These are phyloP conservation scores for Huntiella bhutanensis DNA, from an alignment of 2,329 filamentous ascomycete species.

Conservation along the genomic window DNA sequence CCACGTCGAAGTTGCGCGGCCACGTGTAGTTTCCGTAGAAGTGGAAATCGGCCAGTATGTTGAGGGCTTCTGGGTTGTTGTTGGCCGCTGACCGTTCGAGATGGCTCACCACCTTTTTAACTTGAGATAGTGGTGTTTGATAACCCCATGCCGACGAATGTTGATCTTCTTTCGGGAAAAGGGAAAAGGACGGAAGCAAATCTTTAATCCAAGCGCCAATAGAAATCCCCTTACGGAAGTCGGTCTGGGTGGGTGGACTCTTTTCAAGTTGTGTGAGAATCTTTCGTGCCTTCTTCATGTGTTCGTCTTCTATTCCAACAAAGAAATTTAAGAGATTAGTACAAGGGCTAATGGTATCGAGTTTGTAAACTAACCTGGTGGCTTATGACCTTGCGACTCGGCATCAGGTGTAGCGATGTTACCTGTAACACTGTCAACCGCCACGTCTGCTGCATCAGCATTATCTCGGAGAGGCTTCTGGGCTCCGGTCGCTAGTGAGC, in stretches of 20 bases:
- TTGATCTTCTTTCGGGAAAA: constrained; percentile 5
- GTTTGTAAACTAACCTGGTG: too few species aligned
- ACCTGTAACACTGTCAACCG: too few species aligned
- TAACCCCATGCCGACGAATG: background rate
- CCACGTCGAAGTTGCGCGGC: constrained; percentile 59
- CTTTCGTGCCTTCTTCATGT: constrained; percentile 8
- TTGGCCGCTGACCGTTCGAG: constrained; percentile 32
- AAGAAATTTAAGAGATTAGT: too few species aligned
- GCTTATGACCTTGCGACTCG: too few species aligned
- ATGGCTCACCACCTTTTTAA: constrained; percentile 29
- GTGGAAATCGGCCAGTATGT: constrained; percentile 79
- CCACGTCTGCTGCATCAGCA: too few species aligned
- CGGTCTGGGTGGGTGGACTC: constrained; percentile 7
- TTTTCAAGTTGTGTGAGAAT: constrained; percentile 6
- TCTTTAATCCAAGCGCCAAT: background rate
- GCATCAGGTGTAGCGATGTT: too few species aligned
- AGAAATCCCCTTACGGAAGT: constrained; percentile 3
- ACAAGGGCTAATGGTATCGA: too few species aligned
- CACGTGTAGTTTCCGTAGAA: constrained; percentile 91
- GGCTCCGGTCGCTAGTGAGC: too few species aligned
- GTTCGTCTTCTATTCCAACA: constrained; percentile 3
- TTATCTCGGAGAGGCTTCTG: too few species aligned
- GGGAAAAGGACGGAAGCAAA: constrained; percentile 8
- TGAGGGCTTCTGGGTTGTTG: constrained; percentile 68
- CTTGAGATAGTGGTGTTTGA: background rate